A percentile compares a stretch with the other conserved stretches of the same genome.
phyloP scores from a whole-genome alignment of 495 filamentous ascomycete species.

The Penicillium diatomitis region DNA sequence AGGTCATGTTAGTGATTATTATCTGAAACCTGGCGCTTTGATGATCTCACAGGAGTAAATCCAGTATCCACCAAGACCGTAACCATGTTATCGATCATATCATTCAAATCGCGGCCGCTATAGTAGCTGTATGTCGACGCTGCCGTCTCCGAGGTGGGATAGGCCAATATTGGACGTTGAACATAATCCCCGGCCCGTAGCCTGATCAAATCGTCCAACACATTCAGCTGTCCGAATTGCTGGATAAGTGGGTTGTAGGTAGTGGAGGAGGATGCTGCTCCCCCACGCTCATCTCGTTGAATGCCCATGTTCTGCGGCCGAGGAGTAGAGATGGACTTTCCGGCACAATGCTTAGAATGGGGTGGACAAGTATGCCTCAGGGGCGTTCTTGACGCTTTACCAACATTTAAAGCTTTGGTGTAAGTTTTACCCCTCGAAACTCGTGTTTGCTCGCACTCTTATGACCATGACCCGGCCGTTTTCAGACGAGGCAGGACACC shows the following conservation, averaged over 20 bases:
- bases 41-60: slow-evolving; percentile 20
- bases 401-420: too few species aligned
- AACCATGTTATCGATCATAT: slow-evolving; percentile 41
- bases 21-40: too few species aligned
- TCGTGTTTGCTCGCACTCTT: too few species aligned
- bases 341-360: too few species aligned
- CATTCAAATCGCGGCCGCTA: slow-evolving; percentile 43
- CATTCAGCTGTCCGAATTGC: slow-evolving; percentile 28
- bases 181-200: slow-evolving; percentile 38
- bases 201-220: slow-evolving; percentile 42
- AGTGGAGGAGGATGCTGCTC: slow-evolving; percentile 5
- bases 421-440: too few species aligned
- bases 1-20: too few species aligned
- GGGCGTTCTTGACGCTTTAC: too few species aligned
- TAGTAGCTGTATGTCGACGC: slow-evolving; percentile 40
- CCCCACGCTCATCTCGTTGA: slow-evolving; percentile 11
- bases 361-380: too few species aligned
- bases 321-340: background rate
- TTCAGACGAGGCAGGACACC: too few species aligned
- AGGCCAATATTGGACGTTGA: slow-evolving; percentile 44
- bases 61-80: slow-evolving; percentile 30
- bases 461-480: too few species aligned
- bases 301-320: slow-evolving; percentile 18
- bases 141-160: slow-evolving; percentile 31
- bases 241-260: slow-evolving; percentile 13